A percentile compares a stretch with the other conserved stretches of the same genome.
These are phyloP conservation scores for Bonia amplexicaulis DNA, from an alignment of 176 grass and related monocot species.

Conservation along the genomic window DNA sequence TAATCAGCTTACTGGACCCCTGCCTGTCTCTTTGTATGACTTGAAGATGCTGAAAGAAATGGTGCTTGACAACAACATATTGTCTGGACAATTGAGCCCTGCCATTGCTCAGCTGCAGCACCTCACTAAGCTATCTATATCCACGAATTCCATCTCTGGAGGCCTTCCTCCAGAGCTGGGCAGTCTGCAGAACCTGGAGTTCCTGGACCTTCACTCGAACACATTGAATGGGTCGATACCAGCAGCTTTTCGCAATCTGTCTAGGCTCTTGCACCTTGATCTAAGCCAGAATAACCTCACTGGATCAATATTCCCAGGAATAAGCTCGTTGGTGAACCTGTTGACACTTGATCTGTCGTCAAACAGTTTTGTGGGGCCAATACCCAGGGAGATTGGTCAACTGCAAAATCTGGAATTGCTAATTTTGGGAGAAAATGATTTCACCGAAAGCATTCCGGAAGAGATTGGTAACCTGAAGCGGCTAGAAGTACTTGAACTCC, in stretches of 20 bases:
- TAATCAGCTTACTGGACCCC: conserved; percentile 56
- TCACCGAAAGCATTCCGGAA: conserved; percentile 62
- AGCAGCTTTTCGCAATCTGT: conserved; percentile 54
- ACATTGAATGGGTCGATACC: conserved; percentile 61
- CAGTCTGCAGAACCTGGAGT: conserved; percentile 55
- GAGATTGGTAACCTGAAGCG: conserved; percentile 64
- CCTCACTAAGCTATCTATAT: conserved; percentile 58
- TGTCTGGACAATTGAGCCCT: conserved; percentile 51
- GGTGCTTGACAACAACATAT: conserved; percentile 54
- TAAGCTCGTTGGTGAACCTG: conserved; percentile 53
- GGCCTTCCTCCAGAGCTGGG: conserved; percentile 65
- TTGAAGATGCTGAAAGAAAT: conserved; percentile 59
- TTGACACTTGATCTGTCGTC: conserved; percentile 76
- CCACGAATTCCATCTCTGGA: conserved; percentile 57
- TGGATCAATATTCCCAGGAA: conserved; percentile 67
- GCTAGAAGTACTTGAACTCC: conserved; percentile 58
- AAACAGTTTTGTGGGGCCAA: conserved; percentile 62
- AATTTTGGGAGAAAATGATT: conserved; percentile 59
- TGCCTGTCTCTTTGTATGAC: conserved; percentile 56
- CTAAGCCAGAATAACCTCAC: conserved; percentile 58
- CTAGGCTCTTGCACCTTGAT: conserved; percentile 66
- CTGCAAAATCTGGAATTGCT: conserved; percentile 49
- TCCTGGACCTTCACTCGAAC: conserved; percentile 60
- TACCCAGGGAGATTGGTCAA: conserved; percentile 64
- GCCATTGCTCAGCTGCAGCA: conserved; percentile 53